Base-by-base conservation (phyloP, 495 filamentous ascomycete genomes). In the Podospora sp. region DNA sequence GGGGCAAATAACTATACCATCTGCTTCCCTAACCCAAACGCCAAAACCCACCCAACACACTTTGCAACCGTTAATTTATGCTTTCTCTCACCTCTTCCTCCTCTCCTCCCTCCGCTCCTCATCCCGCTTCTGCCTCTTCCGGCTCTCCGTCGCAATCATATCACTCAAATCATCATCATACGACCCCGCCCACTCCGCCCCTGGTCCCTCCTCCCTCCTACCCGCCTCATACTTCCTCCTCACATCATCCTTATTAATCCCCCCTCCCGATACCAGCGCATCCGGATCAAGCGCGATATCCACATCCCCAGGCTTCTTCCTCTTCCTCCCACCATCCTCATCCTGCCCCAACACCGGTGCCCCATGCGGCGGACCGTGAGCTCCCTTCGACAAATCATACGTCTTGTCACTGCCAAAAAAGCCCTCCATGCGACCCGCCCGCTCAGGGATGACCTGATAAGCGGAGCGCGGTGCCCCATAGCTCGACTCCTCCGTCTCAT, bases 381-480 rank as follows among this genome's bases (percentile, higher is more conserved):
- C 40, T 6, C 65, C 51, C 68, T 77, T 79, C 58, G 81, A 77
- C 56, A 99, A 85, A 79, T 98, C 93, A 78, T 99, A 99, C 16
- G 89, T 90, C 71, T 91, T 89, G 70, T 99, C 95, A 65, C 93
- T 92, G 49, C 95, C 95, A 74, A 99, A 98, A 84, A 98, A 98
- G 51, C 95, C 95, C 68, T 94, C 90, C 18, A 91, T 87, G 58
- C 89, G 86, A 21, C 91, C 87, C 73, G 91, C 87, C 66, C 90
- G 90, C 81, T 99, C 95, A 2, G 93, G 93, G 16, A 99, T 84
- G 58, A 99, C 91, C 59, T 93, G 93, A 76, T 95, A 96, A 11
- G 95, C 91, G 50, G 86, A 87, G 36, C 90, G 87, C 6, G 90
- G 91, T n/a, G 46, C 60, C 11, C 64, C 68, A 62, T 88, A 84